Conservation (phyloP, 2,329 filamentous ascomycete species). For the Penicillium fuscoglaucum region DNA sequence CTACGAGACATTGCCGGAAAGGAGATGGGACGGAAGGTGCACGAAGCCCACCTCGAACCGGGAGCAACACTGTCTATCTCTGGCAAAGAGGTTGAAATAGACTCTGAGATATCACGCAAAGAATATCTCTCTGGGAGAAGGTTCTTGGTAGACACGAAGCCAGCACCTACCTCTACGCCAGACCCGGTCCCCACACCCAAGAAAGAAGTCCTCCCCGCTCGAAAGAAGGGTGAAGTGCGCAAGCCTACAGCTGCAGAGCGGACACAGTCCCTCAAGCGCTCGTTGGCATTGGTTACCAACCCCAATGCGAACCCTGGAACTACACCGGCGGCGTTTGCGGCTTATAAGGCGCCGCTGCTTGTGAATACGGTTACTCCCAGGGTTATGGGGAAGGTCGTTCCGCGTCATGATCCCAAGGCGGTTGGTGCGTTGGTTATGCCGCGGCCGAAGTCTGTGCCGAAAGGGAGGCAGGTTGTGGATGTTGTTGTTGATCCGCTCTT, state of each 20-base stretch:
- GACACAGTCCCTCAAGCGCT: constrained; percentile 19
- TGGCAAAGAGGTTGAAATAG: constrained; percentile 69
- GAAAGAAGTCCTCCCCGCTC: constrained; percentile 24
- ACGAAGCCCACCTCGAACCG: constrained; percentile 57
- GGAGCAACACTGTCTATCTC: constrained; percentile 63
- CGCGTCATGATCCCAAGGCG: constrained; percentile 64
- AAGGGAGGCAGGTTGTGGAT: constrained; percentile 67
- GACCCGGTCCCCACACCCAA: constrained; percentile 14
- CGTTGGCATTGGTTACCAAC: constrained; percentile 28
- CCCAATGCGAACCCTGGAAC: constrained; percentile 44
- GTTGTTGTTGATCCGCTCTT: constrained; percentile 71
- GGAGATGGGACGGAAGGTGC: constrained; percentile 60
- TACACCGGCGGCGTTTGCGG: constrained; percentile 45
- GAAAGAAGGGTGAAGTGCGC: constrained; percentile 13
- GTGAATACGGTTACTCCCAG: constrained; percentile 52
- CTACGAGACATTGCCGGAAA: constrained; percentile 64
- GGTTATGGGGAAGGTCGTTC: constrained; percentile 50
- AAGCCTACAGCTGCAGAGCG: constrained; percentile 8
- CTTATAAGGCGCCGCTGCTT: constrained; percentile 65
- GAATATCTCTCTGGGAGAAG: constrained; percentile 52
- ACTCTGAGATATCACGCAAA: constrained; percentile 60
- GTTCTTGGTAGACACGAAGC: constrained; percentile 29
- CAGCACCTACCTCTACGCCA: constrained; percentile 13
- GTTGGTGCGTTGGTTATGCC: constrained; percentile 67
- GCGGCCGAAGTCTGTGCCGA: constrained; percentile 55